Percentiles rank a stretch among this genome's conserved stretches.
These are phyloP conservation scores for Panicum miliaceum DNA, from an alignment of 176 grass and related monocot genomes.

Conservation along the genomic window DNA sequence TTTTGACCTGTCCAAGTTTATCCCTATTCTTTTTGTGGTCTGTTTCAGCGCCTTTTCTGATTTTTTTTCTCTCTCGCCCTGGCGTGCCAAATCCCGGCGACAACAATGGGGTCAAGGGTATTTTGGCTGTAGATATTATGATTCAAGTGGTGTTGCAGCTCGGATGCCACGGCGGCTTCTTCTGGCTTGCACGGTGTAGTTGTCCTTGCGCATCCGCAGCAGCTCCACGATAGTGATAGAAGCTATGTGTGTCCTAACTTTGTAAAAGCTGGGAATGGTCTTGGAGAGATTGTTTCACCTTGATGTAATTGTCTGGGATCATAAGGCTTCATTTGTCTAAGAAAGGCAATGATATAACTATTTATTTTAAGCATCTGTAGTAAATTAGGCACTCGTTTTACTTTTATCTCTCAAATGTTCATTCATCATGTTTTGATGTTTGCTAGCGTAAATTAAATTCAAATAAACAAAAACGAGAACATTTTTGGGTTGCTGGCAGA, in stretches of 20 bases:
- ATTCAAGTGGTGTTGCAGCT: conserved; percentile 32
- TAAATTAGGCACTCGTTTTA: background rate
- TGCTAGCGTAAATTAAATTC: background rate
- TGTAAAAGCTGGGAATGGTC: too few species aligned
- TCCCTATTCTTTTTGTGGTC: conserved; percentile 32
- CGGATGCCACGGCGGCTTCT: conserved; percentile 23
- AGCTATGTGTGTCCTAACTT: too few species aligned
- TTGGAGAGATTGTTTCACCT: too few species aligned
- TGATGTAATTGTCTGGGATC: too few species aligned
- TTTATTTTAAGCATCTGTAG: background rate
- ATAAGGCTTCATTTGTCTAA: too few species aligned
- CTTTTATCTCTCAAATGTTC: background rate
- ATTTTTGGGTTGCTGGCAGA: too few species aligned
- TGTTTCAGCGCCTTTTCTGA: conserved; percentile 14
- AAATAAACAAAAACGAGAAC: background rate
- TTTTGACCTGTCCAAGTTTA: conserved; percentile 57
- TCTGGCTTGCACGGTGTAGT: background rate
- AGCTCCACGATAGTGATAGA: background rate
- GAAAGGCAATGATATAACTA: too few species aligned
- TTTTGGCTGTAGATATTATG: conserved; percentile 30
- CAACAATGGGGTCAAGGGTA: conserved; percentile 32
- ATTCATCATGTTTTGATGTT: background rate
- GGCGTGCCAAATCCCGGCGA: conserved; percentile 51
- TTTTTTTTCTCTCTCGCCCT: background rate
- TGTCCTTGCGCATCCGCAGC: background rate